phyloP scores from a whole-genome alignment of 2,329 filamentous ascomycete species.

The Trichoderma gracile region DNA sequence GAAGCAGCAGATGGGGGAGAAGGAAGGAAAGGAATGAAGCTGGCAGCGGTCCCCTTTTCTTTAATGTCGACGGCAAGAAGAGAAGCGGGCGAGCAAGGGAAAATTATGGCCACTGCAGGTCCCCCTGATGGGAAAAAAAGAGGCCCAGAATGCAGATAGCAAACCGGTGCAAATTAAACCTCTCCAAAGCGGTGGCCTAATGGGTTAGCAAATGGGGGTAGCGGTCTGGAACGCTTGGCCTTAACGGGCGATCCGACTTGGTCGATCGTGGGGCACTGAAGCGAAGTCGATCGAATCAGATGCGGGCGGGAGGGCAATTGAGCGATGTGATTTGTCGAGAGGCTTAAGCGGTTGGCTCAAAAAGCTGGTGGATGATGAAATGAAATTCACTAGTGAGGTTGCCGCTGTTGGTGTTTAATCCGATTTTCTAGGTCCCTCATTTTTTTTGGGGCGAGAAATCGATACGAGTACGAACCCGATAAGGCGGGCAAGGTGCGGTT shows the following conservation, averaged over 20 bases:
- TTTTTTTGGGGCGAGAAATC: background rate
- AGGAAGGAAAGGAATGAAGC: conserved; percentile 3
- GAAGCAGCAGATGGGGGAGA: background rate
- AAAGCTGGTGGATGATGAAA: conserved; percentile 17
- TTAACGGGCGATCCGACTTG: background rate
- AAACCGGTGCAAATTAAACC: conserved; percentile 12
- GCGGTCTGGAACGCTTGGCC: conserved; percentile 1
- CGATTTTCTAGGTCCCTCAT: background rate
- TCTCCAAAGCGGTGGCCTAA: conserved; percentile 9
- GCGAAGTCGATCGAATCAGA: background rate
- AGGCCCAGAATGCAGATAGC: conserved; percentile 10
- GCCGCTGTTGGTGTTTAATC: conserved; percentile 4
- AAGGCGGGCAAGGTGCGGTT: background rate
- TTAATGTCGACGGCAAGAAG: background rate
- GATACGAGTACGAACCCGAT: conserved; percentile 25
- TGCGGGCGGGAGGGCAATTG: conserved; percentile 3
- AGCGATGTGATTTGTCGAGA: conserved; percentile 8
- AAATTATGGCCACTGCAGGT: conserved; percentile 22
- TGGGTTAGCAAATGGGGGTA: conserved; percentile 20
- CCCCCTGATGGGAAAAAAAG: conserved; percentile 16
- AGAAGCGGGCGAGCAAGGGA: conserved; percentile 23
- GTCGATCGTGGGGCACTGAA: conserved; percentile 11
- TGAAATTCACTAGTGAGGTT: conserved; percentile 2
- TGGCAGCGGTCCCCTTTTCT: conserved; percentile 2
- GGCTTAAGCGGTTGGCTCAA: background rate